A percentile compares a stretch with the other conserved stretches of the same genome.
These are phyloP conservation scores for Paecilomyces fulvus DNA, from an alignment of 2,329 filamentous ascomycete species.

Conservation along the genomic window DNA sequence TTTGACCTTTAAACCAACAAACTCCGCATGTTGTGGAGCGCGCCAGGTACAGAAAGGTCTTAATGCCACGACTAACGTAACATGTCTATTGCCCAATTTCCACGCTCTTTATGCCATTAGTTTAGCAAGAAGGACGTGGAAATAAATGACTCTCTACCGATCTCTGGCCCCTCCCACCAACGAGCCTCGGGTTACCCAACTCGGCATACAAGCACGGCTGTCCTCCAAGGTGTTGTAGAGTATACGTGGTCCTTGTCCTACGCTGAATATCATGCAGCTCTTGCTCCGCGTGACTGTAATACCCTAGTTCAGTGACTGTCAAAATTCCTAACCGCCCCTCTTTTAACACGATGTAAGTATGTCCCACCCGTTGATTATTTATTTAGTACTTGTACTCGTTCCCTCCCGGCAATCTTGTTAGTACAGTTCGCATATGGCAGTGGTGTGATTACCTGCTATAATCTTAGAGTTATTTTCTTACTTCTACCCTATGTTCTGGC, in stretches of 20 bases:
- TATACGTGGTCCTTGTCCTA: neutral
- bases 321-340: neutral
- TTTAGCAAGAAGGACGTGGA: neutral
- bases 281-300: neutral
- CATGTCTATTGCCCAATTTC: neutral
- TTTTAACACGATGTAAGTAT: neutral
- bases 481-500: too few relatives aligned
- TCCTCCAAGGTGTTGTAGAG: neutral
- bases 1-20: neutral
- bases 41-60: neutral
- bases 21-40: neutral
- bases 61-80: neutral
- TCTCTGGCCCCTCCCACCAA: neutral
- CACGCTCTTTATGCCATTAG: neutral
- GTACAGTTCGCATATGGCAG: too few relatives aligned
- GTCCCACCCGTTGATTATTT: neutral
- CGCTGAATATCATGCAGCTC: neutral
- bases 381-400: too few relatives aligned
- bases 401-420: too few relatives aligned
- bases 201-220: neutral
- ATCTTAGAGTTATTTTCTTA: too few relatives aligned
- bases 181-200: neutral
- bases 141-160: neutral
- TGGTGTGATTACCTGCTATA: too few relatives aligned
- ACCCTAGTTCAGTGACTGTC: neutral